Evolutionary conservation across 2,329 filamentous ascomycete genomes (phyloP).

Genomic region (Biscogniauxia marginata): DNA sequence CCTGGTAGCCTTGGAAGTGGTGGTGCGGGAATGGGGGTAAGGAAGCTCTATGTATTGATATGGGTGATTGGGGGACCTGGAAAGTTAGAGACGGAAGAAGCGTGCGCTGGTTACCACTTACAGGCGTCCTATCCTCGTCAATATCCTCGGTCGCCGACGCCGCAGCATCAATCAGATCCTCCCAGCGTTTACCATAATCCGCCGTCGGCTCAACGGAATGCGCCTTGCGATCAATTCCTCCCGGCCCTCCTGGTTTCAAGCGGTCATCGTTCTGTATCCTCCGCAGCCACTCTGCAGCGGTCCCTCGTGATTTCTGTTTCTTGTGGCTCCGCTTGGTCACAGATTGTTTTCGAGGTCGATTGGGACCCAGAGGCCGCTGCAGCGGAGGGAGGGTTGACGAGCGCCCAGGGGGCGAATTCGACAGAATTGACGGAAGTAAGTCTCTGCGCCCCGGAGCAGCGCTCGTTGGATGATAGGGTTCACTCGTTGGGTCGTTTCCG

Average conservation of each 20-base stretch:
- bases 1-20: constrained; percentile 73
- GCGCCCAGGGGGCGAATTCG: constrained; percentile 78
- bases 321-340: constrained; percentile 82
- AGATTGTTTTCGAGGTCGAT: constrained; percentile 79
- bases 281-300: constrained; percentile 65
- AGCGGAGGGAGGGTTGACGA: constrained; percentile 86
- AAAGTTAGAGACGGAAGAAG: constrained; percentile 45
- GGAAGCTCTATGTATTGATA: constrained; percentile 62
- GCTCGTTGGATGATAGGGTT: constrained; percentile 65
- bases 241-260: constrained; percentile 59
- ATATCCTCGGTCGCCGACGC: constrained; percentile 89
- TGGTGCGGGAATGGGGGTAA: constrained; percentile 61
- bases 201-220: constrained; percentile 81
- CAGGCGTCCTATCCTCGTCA: constrained; percentile 86
- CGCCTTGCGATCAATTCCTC: constrained; percentile 74
- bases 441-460: constrained; percentile 63
- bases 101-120: constrained; percentile 50
- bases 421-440: constrained; percentile 77
- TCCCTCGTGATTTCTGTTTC: constrained; percentile 69
- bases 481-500: constrained; percentile 65
- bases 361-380: constrained; percentile 69
- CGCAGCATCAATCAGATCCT: constrained; percentile 90
- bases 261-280: constrained; percentile 61
- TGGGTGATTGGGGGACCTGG: constrained; percentile 63
- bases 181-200: constrained; percentile 88